Conservation (phyloP, 306 rosid genomes). For the Quercus robur region DNA sequence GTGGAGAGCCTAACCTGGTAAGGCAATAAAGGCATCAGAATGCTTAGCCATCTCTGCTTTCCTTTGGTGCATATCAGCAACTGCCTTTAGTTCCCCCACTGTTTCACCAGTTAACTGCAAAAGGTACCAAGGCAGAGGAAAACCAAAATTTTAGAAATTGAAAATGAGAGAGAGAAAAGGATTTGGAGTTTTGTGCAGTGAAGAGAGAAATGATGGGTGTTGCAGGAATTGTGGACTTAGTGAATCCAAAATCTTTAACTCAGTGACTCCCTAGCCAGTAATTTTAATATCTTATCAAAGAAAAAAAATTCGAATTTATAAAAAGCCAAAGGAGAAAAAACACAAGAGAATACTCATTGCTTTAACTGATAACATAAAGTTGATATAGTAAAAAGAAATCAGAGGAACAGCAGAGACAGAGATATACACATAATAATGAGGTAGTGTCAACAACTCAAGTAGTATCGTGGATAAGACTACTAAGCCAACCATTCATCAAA, state of each 20-base stretch:
- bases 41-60: constrained; percentile 99
- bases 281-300: constrained; percentile 17
- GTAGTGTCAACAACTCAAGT: constrained; percentile 15
- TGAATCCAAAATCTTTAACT: constrained; percentile 14
- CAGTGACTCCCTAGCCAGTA: constrained; percentile 24
- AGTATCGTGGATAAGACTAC: constrained; percentile 21
- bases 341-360: constrained; percentile 17
- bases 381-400: constrained; percentile 4
- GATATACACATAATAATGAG: constrained; percentile 2
- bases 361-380: constrained; percentile 15
- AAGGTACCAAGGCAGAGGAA: constrained; percentile 26
- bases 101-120: constrained; percentile 96
- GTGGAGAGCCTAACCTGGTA: constrained; percentile 73
- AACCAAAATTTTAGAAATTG: constrained; percentile 22
- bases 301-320: constrained; percentile 19
- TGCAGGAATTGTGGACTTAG: constrained; percentile 33
- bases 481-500: constrained; percentile 4
- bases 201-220: constrained; percentile 46
- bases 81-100: constrained; percentile 97
- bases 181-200: constrained; percentile 35
- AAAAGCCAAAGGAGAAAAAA: constrained; percentile 43
- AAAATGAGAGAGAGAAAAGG: constrained; percentile 15
- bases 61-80: constrained; percentile 98
- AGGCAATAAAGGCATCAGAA: constrained; percentile 98
- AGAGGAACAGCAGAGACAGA: constrained; percentile 12